Base-by-base conservation (phyloP, 257 asterid species). In the Ilex asprella region DNA sequence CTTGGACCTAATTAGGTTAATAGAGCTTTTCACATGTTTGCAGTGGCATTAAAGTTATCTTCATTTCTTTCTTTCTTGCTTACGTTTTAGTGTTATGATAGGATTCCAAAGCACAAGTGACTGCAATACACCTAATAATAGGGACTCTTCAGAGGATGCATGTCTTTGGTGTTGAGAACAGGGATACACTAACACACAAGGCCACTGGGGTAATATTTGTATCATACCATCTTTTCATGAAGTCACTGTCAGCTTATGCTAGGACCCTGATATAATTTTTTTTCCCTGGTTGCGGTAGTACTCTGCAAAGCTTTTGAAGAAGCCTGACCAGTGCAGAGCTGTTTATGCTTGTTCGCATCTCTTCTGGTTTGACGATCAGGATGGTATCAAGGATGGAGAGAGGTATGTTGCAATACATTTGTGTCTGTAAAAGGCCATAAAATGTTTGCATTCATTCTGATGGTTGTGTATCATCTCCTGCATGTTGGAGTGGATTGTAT, bases 101-200 rank as follows among this genome's bases (percentile, higher is more conserved):
- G 99, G 99, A 93, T 83, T 89, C 99, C 29, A 93, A 82, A 80
- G 78, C 96, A 46, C 99, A 89, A 78, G 91, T 93, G 76, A 93
- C 92, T 56, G 85, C 89, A 65, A 78, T 89, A 67, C 94, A 93
- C 77, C 83, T 93, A 64, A 89, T 89, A 67, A 80, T 89, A 56
- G 99, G 99, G 74, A 93, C 97, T 55, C 96, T 93, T 67, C 99
- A 93, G 81, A 82, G 94, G 79, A 93, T 93, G 97, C 91, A 87
- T 51, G 78, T 82, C 53, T 93, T 93, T 55, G 99, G 99, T 16
- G 86, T 93, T 72, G 99, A 93, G 79, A 93, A 93, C 72, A 76
- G 97, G 76, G 99, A 93, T 77, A 91, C 99, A 10, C 72, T 93
- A 74, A 93, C 99, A 7, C 99, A 93, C 84, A 93, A 93, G 80